These are phyloP conservation scores for Clohesyomyces aquaticus DNA, from an alignment of 495 filamentous ascomycete species.

Conservation along the genomic window DNA sequence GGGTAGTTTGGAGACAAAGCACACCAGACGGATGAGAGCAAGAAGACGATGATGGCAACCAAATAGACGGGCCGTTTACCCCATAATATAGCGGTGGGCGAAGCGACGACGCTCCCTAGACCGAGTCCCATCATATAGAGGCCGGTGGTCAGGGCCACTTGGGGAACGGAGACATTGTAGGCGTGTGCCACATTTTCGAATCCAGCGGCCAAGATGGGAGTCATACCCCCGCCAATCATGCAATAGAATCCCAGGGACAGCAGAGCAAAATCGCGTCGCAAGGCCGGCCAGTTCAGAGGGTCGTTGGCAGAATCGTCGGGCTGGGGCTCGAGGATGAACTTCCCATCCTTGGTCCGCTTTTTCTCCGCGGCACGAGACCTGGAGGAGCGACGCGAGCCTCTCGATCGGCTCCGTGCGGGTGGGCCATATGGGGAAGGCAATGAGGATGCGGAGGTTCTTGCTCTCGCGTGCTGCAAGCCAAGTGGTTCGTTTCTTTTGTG, in stretches of 20 bases:
- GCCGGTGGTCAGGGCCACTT: constrained; percentile 87
- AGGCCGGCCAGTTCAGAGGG: constrained; percentile 87
- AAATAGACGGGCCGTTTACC: constrained; percentile 95
- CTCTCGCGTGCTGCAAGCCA: constrained; percentile 74
- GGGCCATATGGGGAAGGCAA: constrained; percentile 62
- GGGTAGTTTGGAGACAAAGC: constrained; percentile 74
- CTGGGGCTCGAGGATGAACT: constrained; percentile 87
- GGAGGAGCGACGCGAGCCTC: constrained; percentile 27
- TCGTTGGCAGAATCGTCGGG: constrained; percentile 91
- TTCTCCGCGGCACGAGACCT: constrained; percentile 50
- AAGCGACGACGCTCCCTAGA: constrained; percentile 78
- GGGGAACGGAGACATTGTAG: constrained; percentile 70
- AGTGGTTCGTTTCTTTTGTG: constrained; percentile 78
- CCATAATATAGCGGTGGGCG: constrained; percentile 87
- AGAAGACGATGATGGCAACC: constrained; percentile 72
- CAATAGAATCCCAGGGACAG: constrained; percentile 88
- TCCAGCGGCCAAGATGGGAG: constrained; percentile 85
- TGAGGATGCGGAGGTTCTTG: constrained; percentile 76
- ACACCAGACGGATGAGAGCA: constrained; percentile 82
- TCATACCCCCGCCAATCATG: constrained; percentile 92
- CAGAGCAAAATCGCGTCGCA: constrained; percentile 80
- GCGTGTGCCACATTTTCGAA: constrained; percentile 78
- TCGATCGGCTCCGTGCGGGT: constrained; percentile 43
- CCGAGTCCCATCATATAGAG: constrained; percentile 96
- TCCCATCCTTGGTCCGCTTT: constrained; percentile 81